Base-by-base conservation (phyloP, 805 yeast species). In the Tetrapisispora namnaoensis region DNA sequence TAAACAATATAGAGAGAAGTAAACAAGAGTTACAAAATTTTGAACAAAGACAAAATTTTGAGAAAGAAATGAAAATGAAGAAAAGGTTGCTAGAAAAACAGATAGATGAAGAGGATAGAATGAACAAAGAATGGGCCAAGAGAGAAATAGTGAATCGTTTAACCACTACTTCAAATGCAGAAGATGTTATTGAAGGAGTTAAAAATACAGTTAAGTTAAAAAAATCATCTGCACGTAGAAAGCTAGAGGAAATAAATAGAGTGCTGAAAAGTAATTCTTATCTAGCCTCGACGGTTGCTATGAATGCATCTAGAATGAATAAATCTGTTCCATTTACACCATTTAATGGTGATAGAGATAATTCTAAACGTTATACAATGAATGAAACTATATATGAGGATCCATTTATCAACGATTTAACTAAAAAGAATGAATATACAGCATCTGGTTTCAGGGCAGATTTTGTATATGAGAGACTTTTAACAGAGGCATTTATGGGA, bases 401-500 rank as follows among this genome's bases (percentile, higher is more conserved):
- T 62, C 87, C 91, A 20, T 75, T 77, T 48, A 70, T 81, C 67
- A 68, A 76, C 55, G 73, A 75, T 53, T 59, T 77, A 62, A 60
- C 73, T 53, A 70, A 68, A 6, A 82, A 81, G 62, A 76, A 77
- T 37, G 86, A 82, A 53, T 88, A 76, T 58, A 73, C 76, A 55
- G 98, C 96, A 3, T 82, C 93, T 14, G 99, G 99, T 1, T 89
- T 89, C 75, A 76, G 81, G 51, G 71, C 86, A 28, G 77, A 79
- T 45, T 71, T 69, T 32, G 89, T 85, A 18, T 86, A 83, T 60
- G 79, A 80, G 55, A 77, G 91, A 55, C 82, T 91, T 4, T 70
- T 93, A 46, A 84, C 85, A 50, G 93, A 86, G 55, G 97, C 98
- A 6, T 91, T 90, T 57, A 78, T 82, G 70, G 97, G 98, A 0